These are phyloP conservation scores for Aquilaria agallochum DNA, from an alignment of 441 rosid species.

Conservation along the genomic window DNA sequence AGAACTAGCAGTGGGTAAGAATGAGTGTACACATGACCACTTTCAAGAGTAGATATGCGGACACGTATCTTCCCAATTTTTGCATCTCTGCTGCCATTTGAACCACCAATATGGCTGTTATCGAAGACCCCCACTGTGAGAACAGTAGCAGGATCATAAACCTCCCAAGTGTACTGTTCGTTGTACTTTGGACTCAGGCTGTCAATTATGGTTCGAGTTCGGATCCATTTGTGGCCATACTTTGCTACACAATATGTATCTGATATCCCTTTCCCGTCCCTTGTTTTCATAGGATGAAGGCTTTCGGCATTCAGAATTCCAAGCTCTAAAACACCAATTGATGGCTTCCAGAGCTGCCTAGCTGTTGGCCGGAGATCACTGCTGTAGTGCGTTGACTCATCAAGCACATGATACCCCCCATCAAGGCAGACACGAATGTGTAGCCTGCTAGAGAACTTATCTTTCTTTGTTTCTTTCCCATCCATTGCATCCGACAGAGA, in stretches of 20 bases:
- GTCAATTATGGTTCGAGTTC: constrained; percentile 70
- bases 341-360: constrained; percentile 74
- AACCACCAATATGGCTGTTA: constrained; percentile 52
- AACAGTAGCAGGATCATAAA: constrained; percentile 85
- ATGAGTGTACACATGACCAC: constrained; percentile 77
- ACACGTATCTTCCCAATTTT: constrained; percentile 80
- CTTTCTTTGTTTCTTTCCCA: constrained; percentile 49
- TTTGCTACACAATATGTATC: constrained; percentile 97
- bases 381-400: constrained; percentile 83
- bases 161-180: constrained; percentile 98
- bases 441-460: constrained; percentile 55
- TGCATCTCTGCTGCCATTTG: constrained; percentile 42
- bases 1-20: constrained; percentile 80
- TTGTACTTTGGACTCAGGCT: constrained; percentile 81
- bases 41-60: constrained; percentile 78
- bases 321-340: constrained; percentile 79
- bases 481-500: constrained; percentile 66
- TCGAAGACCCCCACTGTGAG: constrained; percentile 85
- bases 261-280: constrained; percentile 74
- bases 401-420: constrained; percentile 98
- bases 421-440: constrained; percentile 66
- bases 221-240: constrained; percentile 91
- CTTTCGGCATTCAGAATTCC: constrained; percentile 78
- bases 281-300: constrained; percentile 63
- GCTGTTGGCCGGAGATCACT: constrained; percentile 93